Conservation (phyloP, 257 asterid genomes). For the Catharanthus roseus region DNA sequence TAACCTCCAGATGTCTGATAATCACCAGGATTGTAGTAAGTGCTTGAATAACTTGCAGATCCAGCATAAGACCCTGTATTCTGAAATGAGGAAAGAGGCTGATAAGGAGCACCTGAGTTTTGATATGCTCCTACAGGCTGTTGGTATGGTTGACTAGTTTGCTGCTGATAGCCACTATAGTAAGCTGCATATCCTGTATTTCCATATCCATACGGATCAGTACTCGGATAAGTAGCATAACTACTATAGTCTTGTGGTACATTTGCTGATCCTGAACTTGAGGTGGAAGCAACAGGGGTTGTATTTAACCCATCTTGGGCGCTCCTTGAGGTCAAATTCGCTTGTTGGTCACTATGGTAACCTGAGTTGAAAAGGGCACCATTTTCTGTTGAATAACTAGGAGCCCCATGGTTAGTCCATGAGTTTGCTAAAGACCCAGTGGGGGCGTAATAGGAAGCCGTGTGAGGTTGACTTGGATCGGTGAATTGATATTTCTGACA, state of each 20-base stretch:
- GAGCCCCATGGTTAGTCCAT: slow-evolving; percentile 53
- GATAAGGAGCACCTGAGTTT: slow-evolving; percentile 99
- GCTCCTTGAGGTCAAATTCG: slow-evolving; percentile 37
- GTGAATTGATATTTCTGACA: slow-evolving; percentile 52
- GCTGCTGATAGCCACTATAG: slow-evolving; percentile 62
- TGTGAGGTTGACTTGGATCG: slow-evolving; percentile 49
- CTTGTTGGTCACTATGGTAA: slow-evolving; percentile 49
- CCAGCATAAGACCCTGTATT: slow-evolving; percentile 99
- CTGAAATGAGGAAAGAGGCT: slow-evolving; percentile 99
- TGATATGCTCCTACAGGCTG: slow-evolving; percentile 79
- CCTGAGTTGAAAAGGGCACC: slow-evolving; percentile 51
- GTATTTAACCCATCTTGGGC: slow-evolving; percentile 52
- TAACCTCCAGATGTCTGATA: slow-evolving; percentile 99
- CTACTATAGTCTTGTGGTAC: slow-evolving; percentile 60
- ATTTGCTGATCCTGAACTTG: slow-evolving; percentile 64
- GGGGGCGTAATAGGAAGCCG: slow-evolving; percentile 53
- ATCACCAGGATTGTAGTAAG: slow-evolving; percentile 99
- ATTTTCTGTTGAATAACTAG: slow-evolving; percentile 53
- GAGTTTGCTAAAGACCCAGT: slow-evolving; percentile 49
- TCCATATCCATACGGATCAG: slow-evolving; percentile 72
- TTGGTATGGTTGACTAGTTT: slow-evolving; percentile 60
- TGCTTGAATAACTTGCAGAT: slow-evolving; percentile 98
- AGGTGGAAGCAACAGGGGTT: slow-evolving; percentile 47
- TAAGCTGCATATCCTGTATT: slow-evolving; percentile 62
- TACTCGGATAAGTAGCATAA: slow-evolving; percentile 56